These are phyloP conservation scores for Globisporangium echinulatum DNA, from an alignment of 352 stramenopile genomes.

Conservation along the genomic window DNA sequence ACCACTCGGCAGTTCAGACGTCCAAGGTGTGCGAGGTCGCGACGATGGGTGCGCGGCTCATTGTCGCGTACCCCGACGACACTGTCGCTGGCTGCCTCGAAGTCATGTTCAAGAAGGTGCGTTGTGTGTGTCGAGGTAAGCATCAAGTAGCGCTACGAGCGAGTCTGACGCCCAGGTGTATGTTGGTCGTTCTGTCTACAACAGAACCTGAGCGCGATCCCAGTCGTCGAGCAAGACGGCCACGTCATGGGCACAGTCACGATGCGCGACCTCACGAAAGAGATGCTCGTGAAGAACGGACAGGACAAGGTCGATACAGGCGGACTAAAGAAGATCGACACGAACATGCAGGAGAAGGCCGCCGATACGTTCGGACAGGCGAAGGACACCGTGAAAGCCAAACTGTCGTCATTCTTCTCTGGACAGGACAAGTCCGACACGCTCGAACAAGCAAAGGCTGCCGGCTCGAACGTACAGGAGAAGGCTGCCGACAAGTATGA, in stretches of 20 bases:
- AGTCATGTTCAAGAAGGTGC: conserved; percentile 31
- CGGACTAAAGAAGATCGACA: no score
- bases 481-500: not conserved
- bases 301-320: no score
- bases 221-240: conserved; percentile 33
- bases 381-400: no score
- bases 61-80: conserved; percentile 32
- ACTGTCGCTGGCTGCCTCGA: conserved; percentile 32
- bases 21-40: conserved; percentile 31
- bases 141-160: not conserved
- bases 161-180: not conserved
- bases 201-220: conserved; percentile 26
- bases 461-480: no score
- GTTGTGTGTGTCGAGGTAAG: not conserved
- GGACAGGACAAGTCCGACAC: no score
- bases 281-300: conserved; percentile 15
- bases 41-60: conserved; percentile 25
- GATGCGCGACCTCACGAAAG: conserved; percentile 26
- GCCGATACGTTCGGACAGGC: no score
- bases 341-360: no score
- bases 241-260: conserved; percentile 29
- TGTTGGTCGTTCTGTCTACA: not conserved
- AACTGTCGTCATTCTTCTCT: no score
- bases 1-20: conserved; percentile 19
- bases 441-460: no score